phyloP scores from a whole-genome alignment of 2,329 filamentous ascomycete species.

The Colletotrichum gloeosporioides region DNA sequence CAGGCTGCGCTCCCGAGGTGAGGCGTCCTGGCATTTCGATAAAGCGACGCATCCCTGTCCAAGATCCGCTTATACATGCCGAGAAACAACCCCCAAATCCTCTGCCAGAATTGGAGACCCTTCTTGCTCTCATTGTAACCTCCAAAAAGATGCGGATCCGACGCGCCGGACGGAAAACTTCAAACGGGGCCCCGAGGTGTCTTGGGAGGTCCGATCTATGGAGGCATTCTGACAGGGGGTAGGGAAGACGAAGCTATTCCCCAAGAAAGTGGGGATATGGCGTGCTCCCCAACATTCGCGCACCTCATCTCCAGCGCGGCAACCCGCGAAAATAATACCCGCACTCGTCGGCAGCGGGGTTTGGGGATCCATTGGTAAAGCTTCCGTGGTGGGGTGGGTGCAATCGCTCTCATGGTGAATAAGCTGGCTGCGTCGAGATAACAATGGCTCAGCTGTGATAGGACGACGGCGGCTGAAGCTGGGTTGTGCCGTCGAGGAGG shows the following conservation, averaged over 20 bases:
- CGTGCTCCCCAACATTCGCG: constrained; percentile 16
- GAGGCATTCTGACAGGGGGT: neutral
- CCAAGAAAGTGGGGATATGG: constrained; percentile 24
- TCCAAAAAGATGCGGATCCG: neutral
- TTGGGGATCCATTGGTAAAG: neutral
- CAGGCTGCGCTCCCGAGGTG: neutral
- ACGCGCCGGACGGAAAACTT: neutral
- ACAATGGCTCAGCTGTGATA: constrained; percentile 12
- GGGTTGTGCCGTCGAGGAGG: neutral
- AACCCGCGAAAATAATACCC: neutral
- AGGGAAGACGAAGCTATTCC: neutral
- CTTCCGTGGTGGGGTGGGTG: neutral
- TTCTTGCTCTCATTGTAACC: neutral
- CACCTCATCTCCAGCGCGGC: neutral
- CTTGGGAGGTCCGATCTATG: constrained; percentile 9
- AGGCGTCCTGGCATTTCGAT: neutral
- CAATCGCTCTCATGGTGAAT: neutral
- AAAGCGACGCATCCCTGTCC: neutral
- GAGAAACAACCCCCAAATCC: neutral
- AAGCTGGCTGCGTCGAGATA: constrained; percentile 8
- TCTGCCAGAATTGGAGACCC: neutral
- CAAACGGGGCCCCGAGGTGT: neutral
- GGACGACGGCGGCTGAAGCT: neutral
- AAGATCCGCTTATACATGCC: neutral
- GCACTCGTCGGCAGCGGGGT: neutral